These are phyloP conservation scores for Atkinsonella texensis DNA, from an alignment of 2,329 filamentous ascomycete species.

Conservation along the genomic window DNA sequence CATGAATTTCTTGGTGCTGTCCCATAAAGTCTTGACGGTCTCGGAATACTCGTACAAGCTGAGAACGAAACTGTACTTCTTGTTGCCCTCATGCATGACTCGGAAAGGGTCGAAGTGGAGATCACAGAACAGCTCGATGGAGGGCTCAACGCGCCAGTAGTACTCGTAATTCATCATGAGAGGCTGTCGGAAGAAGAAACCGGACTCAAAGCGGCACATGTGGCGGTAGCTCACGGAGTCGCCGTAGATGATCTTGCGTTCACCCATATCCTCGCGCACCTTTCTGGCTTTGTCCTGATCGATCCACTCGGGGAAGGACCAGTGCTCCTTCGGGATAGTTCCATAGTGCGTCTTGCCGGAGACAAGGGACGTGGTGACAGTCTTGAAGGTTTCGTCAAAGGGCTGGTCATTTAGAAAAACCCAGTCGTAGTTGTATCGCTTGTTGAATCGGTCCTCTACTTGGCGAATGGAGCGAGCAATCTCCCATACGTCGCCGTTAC, in stretches of 20 bases:
- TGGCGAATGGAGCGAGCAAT: conserved; percentile 92
- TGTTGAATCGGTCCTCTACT: conserved; percentile 96
- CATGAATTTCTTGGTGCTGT: conserved; percentile 91
- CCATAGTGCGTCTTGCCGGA: conserved; percentile 90
- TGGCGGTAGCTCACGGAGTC: conserved; percentile 95
- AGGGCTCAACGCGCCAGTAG: conserved; percentile 99
- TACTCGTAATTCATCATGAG: conserved; percentile 95
- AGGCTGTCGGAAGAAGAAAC: conserved; percentile 95
- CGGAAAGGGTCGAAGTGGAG: conserved; percentile 93
- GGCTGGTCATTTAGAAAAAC: conserved; percentile 96
- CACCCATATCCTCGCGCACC: conserved; percentile 86
- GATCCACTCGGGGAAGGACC: conserved; percentile 94
- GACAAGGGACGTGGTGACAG: conserved; percentile 76
- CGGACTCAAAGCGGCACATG: conserved; percentile 98
- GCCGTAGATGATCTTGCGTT: conserved; percentile 94
- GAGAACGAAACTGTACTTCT: conserved; percentile 96
- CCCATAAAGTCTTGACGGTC: conserved; percentile 93
- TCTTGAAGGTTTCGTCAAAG: conserved; percentile 89
- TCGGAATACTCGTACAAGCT: conserved; percentile 95
- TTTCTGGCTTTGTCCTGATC: conserved; percentile 86
- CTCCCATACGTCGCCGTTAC: conserved; percentile 92
- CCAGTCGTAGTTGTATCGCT: conserved; percentile 96
- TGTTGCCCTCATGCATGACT: conserved; percentile 88
- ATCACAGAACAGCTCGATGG: conserved; percentile 92
- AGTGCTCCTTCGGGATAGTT: conserved; percentile 80